phyloP scores from a whole-genome alignment of 1,284 basidiomycete species.

The Bondarzewia mesenterica region DNA sequence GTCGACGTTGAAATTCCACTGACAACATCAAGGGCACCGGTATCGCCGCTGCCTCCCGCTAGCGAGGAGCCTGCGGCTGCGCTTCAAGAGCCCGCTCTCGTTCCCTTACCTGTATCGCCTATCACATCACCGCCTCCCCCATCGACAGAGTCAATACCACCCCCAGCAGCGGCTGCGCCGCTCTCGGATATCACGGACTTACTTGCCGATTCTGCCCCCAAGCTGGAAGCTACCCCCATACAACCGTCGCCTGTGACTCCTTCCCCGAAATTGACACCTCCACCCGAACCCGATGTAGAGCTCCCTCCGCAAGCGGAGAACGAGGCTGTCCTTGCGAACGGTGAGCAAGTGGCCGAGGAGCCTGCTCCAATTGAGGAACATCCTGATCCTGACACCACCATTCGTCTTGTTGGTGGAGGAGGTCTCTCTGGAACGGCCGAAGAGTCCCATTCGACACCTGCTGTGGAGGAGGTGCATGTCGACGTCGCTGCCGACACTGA shows the following conservation, averaged over 20 bases:
- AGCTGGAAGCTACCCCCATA: constrained; percentile 26
- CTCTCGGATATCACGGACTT: constrained; percentile 32
- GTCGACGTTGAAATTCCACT: constrained; percentile 9
- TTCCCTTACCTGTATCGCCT: constrained; percentile 7
- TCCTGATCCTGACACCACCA: constrained; percentile 28
- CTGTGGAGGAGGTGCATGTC: constrained; percentile 6
- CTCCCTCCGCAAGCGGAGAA: neutral
- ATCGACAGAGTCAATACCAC: constrained; percentile 8
- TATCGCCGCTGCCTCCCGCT: neutral
- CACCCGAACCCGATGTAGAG: neutral
- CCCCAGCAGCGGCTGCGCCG: constrained; percentile 8
- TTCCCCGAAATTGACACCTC: constrained; percentile 1
- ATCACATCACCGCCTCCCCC: neutral
- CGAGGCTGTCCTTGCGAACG: neutral
- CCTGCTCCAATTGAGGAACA: constrained; percentile 10
- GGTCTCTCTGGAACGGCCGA: constrained; percentile 11
- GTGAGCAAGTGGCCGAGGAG: constrained; percentile 2
- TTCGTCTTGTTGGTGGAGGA: constrained; percentile 51
- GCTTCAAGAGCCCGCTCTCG: constrained; percentile 6
- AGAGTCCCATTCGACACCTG: neutral
- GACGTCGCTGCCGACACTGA: neutral
- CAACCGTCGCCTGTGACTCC: constrained; percentile 17
- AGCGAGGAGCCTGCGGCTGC: neutral
- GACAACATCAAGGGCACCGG: constrained; percentile 1
- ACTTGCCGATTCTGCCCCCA: constrained; percentile 33